Conservation (phyloP, 2,329 filamentous ascomycete genomes). For the Sporothrix schenckii region DNA sequence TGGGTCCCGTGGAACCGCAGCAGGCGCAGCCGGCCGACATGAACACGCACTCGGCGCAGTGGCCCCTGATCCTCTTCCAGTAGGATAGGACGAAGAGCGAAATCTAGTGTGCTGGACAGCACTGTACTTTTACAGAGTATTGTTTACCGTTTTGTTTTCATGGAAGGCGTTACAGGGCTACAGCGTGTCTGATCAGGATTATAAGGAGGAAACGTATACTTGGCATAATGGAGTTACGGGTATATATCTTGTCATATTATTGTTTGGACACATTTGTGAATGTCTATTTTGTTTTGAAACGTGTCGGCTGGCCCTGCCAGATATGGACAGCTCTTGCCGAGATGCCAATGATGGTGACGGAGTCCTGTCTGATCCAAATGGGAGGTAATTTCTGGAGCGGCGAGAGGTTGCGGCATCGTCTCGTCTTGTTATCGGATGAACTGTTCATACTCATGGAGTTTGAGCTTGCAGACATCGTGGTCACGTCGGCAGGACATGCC, state of each 20-base stretch:
- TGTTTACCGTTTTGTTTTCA: neutral
- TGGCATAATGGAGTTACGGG: neutral
- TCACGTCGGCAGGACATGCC: slow-evolving; percentile 22
- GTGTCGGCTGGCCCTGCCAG: slow-evolving; percentile 1
- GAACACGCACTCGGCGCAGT: slow-evolving; percentile 27
- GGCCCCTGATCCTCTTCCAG: slow-evolving; percentile 34
- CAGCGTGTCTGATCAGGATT: neutral
- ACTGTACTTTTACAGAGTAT: too few relatives aligned
- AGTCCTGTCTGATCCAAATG: too few relatives aligned
- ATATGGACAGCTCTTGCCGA: neutral
- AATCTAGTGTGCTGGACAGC: neutral
- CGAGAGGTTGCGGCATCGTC: too few relatives aligned
- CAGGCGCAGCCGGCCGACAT: neutral
- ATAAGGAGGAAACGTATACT: neutral
- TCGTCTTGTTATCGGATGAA: neutral
- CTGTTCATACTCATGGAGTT: neutral
- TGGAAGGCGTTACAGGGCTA: neutral
- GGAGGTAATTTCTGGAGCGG: too few relatives aligned
- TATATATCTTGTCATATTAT: neutral
- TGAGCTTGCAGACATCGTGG: neutral
- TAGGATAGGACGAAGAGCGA: neutral
- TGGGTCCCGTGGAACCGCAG: neutral
- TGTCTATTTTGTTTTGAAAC: neutral
- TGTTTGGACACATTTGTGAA: neutral
- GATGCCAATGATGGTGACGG: neutral